A percentile compares a stretch with the other conserved stretches of the same genome.
Evolutionary conservation across 2,329 filamentous ascomycete species (phyloP).

Genomic region (Xylaria sp.): DNA sequence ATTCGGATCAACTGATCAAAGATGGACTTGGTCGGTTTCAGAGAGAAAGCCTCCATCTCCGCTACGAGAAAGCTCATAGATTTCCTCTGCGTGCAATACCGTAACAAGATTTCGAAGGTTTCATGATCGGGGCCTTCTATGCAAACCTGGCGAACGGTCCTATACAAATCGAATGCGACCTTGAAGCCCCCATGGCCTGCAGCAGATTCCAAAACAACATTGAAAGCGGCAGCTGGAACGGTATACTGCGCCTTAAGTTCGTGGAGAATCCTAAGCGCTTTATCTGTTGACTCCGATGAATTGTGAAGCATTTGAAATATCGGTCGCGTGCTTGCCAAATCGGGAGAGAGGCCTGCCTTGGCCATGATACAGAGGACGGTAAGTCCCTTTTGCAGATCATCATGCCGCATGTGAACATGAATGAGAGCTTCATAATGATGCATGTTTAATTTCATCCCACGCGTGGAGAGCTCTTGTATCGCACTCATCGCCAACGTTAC

Average conservation of each 20-base stretch:
- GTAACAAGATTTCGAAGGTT: constrained; percentile 52
- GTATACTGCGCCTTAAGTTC: constrained; percentile 56
- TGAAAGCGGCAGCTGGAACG: constrained; percentile 54
- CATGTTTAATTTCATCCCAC: constrained; percentile 65
- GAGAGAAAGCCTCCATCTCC: constrained; percentile 53
- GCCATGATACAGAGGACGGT: constrained; percentile 79
- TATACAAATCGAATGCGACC: constrained; percentile 52
- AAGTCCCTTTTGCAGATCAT: constrained; percentile 73
- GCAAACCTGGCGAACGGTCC: constrained; percentile 51
- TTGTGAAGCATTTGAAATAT: constrained; percentile 67
- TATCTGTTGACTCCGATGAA: constrained; percentile 56
- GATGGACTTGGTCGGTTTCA: constrained; percentile 47
- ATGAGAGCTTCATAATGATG: constrained; percentile 85
- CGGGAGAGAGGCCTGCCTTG: constrained; percentile 67
- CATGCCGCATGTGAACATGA: constrained; percentile 70
- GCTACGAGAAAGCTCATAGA: constrained; percentile 50
- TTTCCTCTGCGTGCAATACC: constrained; percentile 43
- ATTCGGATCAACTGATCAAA: constrained; percentile 51
- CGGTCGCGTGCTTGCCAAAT: constrained; percentile 68
- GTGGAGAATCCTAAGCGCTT: constrained; percentile 67
- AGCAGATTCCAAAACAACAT: constrained; percentile 54
- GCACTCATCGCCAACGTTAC: constrained; percentile 75
- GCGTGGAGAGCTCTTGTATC: constrained; percentile 70
- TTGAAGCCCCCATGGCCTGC: constrained; percentile 42
- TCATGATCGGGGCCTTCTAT: constrained; percentile 49